Conservation (phyloP, 108 stramenopile genomes). For the Pseudonitzschia pungens region DNA sequence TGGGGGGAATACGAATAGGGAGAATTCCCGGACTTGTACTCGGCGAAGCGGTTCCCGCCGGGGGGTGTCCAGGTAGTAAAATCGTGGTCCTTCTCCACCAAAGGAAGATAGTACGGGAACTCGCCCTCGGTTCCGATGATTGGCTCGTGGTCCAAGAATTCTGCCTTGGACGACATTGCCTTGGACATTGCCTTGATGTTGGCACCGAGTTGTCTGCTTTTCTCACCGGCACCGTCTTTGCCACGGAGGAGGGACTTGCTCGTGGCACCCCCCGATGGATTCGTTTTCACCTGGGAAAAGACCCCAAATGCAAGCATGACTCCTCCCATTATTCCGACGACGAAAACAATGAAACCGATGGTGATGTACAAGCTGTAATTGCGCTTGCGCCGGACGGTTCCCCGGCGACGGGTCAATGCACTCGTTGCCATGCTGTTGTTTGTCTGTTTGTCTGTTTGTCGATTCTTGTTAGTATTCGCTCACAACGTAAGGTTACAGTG, state of each 20-base stretch:
- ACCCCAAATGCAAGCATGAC: neutral
- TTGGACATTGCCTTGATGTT: too few relatives aligned
- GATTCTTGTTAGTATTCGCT: too few relatives aligned
- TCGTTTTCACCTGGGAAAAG: too few relatives aligned
- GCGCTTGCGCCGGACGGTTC: neutral
- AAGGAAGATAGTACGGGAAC: constrained; percentile 38
- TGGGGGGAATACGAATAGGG: constrained; percentile 25
- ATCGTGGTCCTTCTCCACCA: constrained; percentile 36
- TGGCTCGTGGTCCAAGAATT: constrained; percentile 14
- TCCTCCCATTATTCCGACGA: neutral
- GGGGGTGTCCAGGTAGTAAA: constrained; percentile 37
- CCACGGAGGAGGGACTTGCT: too few relatives aligned
- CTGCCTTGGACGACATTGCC: neutral
- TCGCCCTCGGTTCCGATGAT: constrained; percentile 10
- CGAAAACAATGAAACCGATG: neutral
- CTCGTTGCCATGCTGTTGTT: too few relatives aligned
- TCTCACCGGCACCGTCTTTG: too few relatives aligned
- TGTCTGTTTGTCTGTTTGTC: too few relatives aligned
- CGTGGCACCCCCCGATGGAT: too few relatives aligned
- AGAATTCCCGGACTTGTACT: constrained; percentile 53
- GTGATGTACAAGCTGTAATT: too few relatives aligned
- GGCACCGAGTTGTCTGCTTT: too few relatives aligned
- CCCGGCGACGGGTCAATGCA: neutral
- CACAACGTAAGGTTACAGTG: too few relatives aligned
- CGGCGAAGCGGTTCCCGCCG: constrained; percentile 60